Conservation (phyloP, 768 basidiomycete species). For the Mrakia hoshinonis region DNA sequence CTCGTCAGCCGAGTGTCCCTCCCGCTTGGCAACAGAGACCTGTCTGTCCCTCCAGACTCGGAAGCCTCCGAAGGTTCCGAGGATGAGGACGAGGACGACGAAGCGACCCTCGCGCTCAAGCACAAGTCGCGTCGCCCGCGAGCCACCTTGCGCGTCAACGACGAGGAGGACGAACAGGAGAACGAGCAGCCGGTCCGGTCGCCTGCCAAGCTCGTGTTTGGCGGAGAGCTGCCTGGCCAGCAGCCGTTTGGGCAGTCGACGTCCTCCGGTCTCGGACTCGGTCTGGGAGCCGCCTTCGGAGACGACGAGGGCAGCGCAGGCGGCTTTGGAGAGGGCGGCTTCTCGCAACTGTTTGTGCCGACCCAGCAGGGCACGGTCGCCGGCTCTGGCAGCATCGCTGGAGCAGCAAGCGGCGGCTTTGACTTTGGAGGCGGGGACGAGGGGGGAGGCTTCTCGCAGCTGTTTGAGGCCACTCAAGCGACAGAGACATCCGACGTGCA, state of each 20-base stretch:
- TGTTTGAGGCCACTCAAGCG: conserved; percentile 37
- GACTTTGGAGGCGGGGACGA: conserved; percentile 33
- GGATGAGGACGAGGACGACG: conserved; percentile 42
- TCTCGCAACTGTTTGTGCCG: conserved; percentile 25
- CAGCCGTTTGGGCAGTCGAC: background rate
- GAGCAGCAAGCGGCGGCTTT: conserved; percentile 19
- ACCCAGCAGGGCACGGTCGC: conserved; percentile 4
- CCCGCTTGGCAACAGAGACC: conserved; percentile 1
- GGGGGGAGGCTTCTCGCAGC: conserved; percentile 37
- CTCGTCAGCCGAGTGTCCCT: background rate
- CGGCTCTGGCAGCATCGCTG: conserved; percentile 20
- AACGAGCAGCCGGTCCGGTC: background rate
- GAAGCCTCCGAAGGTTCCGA: conserved; percentile 67
- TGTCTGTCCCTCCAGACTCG: conserved; percentile 70
- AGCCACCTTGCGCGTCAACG: conserved; percentile 46
- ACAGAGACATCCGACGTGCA: conserved; percentile 17
- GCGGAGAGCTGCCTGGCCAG: background rate
- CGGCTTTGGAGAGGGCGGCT: conserved; percentile 24
- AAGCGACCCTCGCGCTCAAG: background rate
- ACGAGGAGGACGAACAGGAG: conserved; percentile 26
- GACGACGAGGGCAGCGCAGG: conserved; percentile 6
- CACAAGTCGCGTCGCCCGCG: conserved; percentile 40
- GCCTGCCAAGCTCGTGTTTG: background rate
- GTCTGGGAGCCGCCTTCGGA: conserved; percentile 15
- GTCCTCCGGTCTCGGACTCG: background rate